Evolutionary conservation across 2,329 filamentous ascomycete species (phyloP).

Genomic region (Aspergillus persii): DNA sequence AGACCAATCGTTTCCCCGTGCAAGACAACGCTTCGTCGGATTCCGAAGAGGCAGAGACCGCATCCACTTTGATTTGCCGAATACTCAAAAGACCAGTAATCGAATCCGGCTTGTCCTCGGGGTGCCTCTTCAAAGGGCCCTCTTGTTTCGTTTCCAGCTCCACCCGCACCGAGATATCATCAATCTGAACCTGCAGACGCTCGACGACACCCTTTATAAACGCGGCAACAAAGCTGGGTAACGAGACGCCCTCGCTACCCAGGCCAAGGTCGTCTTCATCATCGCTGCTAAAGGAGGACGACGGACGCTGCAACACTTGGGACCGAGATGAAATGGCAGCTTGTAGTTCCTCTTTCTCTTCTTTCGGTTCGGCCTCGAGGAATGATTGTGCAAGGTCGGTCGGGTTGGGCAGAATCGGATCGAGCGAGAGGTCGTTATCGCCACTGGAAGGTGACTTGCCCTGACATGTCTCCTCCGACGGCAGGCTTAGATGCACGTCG

Average conservation of each 20-base stretch:
- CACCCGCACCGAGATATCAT: constrained; percentile 52
- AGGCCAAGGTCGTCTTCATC: constrained; percentile 51
- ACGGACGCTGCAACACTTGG: constrained; percentile 50
- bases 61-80: constrained; percentile 34
- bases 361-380: constrained; percentile 55
- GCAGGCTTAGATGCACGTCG: constrained; percentile 64
- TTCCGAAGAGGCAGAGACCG: constrained; percentile 22
- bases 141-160: constrained; percentile 48
- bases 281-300: constrained; percentile 46
- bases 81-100: constrained; percentile 37
- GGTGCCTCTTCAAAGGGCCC: constrained; percentile 32
- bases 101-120: constrained; percentile 36
- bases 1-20: constrained; percentile 45
- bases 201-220: constrained; percentile 60
- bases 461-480: constrained; percentile 36
- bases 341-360: constrained; percentile 58
- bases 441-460: constrained; percentile 13
- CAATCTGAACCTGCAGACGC: constrained; percentile 54
- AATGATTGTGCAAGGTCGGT: constrained; percentile 62
- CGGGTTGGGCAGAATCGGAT: constrained; percentile 51
- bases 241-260: constrained; percentile 53
- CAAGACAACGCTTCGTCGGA: constrained; percentile 25
- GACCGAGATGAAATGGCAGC: constrained; percentile 55
- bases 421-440: constrained; percentile 26
- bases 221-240: constrained; percentile 59